Conservation (phyloP, 129 eudicot species). For the Helichrysum umbraculigerum region DNA sequence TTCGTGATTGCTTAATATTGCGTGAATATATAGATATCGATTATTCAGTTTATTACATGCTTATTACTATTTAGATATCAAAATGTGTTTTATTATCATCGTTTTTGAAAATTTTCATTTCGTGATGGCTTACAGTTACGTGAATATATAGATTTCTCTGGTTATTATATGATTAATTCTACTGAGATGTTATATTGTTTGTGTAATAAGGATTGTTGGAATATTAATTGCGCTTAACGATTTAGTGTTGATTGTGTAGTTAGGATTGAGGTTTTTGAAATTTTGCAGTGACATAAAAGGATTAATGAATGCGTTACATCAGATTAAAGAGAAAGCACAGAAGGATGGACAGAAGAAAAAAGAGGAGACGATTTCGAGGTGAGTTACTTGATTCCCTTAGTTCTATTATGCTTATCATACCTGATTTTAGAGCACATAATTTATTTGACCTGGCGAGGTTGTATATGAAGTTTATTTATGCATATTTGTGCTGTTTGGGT, state of each 20-base stretch:
- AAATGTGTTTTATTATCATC: too few species aligned
- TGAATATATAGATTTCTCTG: not conserved
- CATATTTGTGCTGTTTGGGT: constrained; percentile 10
- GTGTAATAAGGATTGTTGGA: not conserved
- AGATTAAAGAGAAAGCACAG: constrained; percentile 87
- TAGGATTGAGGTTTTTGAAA: not conserved
- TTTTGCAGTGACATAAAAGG: constrained; percentile 83
- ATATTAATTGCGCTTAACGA: not conserved
- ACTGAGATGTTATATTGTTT: not conserved
- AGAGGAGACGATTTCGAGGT: constrained; percentile 97
- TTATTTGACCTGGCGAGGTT: constrained; percentile 7
- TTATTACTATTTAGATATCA: too few species aligned
- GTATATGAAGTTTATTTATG: not conserved
- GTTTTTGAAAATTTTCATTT: too few species aligned
- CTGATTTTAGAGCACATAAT: not conserved
- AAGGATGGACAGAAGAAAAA: constrained; percentile 95
- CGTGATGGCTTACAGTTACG: not conserved
- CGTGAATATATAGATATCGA: too few species aligned
- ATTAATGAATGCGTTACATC: constrained; percentile 73
- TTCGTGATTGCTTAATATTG: too few species aligned
- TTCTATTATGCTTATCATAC: constrained; percentile 8
- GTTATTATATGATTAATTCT: not conserved
- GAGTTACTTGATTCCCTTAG: constrained; percentile 10
- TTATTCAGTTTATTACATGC: too few species aligned
- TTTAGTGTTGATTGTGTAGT: not conserved